Percentiles rank a stretch among this genome's conserved stretches.
These are phyloP conservation scores for Chaetomiaceae sp. DNA, from an alignment of 2,329 filamentous ascomycete species.

Conservation along the genomic window DNA sequence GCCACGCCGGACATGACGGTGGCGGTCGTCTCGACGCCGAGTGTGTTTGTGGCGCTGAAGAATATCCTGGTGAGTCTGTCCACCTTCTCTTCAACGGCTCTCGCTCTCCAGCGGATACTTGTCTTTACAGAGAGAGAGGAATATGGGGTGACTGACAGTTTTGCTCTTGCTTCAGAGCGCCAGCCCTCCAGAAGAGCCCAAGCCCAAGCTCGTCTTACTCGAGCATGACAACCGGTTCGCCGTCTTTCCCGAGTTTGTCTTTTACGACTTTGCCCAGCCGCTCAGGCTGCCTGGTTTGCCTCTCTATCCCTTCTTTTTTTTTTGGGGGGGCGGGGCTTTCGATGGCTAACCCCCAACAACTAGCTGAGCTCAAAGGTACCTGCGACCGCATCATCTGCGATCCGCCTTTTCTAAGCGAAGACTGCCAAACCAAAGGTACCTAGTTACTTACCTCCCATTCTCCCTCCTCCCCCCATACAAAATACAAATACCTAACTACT, in stretches of 20 bases:
- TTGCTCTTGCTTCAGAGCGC: slow-evolving; percentile 3
- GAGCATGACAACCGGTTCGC: slow-evolving; percentile 72
- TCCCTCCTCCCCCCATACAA: not conserved
- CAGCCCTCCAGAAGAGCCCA: slow-evolving; percentile 31
- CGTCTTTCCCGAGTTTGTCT: slow-evolving; percentile 69
- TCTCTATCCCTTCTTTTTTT: not conserved
- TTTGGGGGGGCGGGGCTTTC: not conserved
- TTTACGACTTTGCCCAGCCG: slow-evolving; percentile 70
- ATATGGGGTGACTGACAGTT: not conserved
- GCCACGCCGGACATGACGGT: slow-evolving; percentile 55
- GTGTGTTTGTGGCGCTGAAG: slow-evolving; percentile 71
- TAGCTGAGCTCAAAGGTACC: slow-evolving; percentile 55
- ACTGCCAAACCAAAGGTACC: slow-evolving; percentile 73
- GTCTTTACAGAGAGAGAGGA: not conserved
- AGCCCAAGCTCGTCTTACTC: slow-evolving; percentile 60
- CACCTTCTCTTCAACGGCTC: not conserved
- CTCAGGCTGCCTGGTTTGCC: slow-evolving; percentile 56
- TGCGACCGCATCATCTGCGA: slow-evolving; percentile 70
- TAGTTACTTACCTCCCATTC: slow-evolving; percentile 13
- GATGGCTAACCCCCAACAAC: no score
- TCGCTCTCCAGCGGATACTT: not conserved
- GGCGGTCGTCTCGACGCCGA: slow-evolving; percentile 69
- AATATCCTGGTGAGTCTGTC: slow-evolving; percentile 40
- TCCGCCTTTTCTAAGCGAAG: slow-evolving; percentile 73
- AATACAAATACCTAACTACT: no score